Evolutionary conservation across 2,329 filamentous ascomycete genomes (phyloP).

Genomic region (Neofusicoccum parvum): DNA sequence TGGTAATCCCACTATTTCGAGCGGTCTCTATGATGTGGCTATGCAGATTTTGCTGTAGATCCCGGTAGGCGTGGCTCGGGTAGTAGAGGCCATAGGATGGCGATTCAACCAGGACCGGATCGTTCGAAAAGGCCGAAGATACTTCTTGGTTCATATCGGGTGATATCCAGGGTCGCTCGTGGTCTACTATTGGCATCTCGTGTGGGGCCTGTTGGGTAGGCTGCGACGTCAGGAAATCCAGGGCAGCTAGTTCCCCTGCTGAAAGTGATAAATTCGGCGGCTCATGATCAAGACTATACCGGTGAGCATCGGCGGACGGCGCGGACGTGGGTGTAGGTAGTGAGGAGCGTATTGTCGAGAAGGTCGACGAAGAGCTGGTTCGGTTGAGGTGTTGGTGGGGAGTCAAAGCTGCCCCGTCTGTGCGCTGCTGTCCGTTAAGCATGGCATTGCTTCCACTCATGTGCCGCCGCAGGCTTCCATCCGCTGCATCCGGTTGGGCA

Average conservation of each 20-base stretch:
- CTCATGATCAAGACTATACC: conserved; percentile 19
- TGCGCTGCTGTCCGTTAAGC: conserved; percentile 2
- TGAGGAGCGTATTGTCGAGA: conserved; percentile 6
- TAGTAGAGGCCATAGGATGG: conserved; percentile 25
- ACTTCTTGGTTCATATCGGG: conserved; percentile 17
- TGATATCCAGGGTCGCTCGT: conserved; percentile 10
- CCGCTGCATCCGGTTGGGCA: background rate
- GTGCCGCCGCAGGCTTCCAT: background rate
- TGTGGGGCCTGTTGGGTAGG: conserved; percentile 1
- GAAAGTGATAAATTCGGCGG: conserved; percentile 4
- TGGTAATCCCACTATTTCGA: conserved; percentile 22
- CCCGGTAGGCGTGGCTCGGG: conserved; percentile 26
- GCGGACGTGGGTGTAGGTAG: conserved; percentile 6
- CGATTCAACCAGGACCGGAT: conserved; percentile 10
- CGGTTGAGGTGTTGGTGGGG: conserved; percentile 1
- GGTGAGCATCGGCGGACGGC: conserved; percentile 23
- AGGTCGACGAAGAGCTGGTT: conserved; percentile 10
- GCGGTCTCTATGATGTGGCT: conserved; percentile 27
- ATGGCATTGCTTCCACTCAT: background rate
- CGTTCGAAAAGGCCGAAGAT: conserved; percentile 18
- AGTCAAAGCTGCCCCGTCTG: background rate
- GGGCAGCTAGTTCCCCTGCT: conserved; percentile 15
- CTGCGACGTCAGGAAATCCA: conserved; percentile 18
- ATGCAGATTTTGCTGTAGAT: conserved; percentile 26
- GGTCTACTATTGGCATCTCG: conserved; percentile 5